Percentiles rank a stretch among this genome's conserved stretches.
Conservation (phyloP, 2,329 filamentous ascomycete genomes). For the Ophiostoma montium region DNA sequence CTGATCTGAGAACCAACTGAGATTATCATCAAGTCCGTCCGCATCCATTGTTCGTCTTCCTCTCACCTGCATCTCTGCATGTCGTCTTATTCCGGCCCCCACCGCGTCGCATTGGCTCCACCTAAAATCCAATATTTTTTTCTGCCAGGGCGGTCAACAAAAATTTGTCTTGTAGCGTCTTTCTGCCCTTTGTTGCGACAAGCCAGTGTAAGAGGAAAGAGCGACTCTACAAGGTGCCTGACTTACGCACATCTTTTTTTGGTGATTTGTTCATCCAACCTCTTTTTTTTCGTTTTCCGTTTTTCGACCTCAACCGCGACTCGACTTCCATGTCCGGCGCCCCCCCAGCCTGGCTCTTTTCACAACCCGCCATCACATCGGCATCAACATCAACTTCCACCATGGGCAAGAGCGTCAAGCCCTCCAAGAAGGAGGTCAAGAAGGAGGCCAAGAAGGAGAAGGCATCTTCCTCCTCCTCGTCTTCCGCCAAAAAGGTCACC, state of each 20-base stretch:
- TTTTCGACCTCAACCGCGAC: neutral
- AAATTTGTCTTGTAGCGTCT: neutral
- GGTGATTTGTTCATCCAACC: neutral
- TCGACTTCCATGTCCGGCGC: neutral
- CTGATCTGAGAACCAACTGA: too few relatives aligned
- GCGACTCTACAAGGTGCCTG: neutral
- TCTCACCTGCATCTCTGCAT: too few relatives aligned
- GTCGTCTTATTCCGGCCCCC: too few relatives aligned
- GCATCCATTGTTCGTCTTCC: too few relatives aligned
- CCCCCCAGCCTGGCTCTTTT: slow-evolving; percentile 14
- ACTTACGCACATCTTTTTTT: neutral
- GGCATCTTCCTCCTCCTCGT: neutral
- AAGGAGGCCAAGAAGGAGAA: slow-evolving; percentile 1
- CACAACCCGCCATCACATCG: slow-evolving; percentile 4
- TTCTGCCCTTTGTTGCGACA: slow-evolving; percentile 1
- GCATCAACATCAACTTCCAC: neutral
- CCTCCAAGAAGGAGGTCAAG: slow-evolving; percentile 12
- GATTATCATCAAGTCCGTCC: too few relatives aligned
- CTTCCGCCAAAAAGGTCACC: slow-evolving; percentile 5
- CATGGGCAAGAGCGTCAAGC: slow-evolving; percentile 11
- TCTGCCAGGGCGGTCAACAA: slow-evolving; percentile 4
- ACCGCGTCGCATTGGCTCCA: neutral
- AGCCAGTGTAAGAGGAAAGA: slow-evolving; percentile 1
- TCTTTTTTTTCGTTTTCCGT: neutral
- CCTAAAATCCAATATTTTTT: neutral